Evolutionary conservation across 257 asterid species (phyloP).

Genomic region (Solanum pinnatisectum): DNA sequence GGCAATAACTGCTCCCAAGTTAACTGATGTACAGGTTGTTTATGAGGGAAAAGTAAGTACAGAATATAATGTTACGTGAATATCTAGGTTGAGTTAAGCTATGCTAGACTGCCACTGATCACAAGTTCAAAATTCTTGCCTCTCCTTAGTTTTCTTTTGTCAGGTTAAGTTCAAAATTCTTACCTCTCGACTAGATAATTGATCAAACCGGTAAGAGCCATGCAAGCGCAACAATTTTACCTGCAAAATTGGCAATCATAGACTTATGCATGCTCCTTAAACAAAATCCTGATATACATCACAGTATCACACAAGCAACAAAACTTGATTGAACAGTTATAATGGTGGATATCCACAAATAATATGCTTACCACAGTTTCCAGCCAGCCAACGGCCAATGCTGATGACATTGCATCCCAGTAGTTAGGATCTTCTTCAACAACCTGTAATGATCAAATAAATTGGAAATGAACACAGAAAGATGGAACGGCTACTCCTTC

Average conservation of each 20-base stretch:
- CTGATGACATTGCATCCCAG: conserved; percentile 86
- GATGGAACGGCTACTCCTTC: neutral
- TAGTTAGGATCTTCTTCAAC: conserved; percentile 82
- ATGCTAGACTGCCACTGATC: neutral
- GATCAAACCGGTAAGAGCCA: conserved; percentile 78
- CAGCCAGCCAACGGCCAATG: conserved; percentile 93
- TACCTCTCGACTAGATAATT: conserved; percentile 89
- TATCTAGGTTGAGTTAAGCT: neutral
- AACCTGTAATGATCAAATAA: conserved; percentile 31
- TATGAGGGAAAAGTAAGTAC: neutral
- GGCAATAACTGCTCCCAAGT: neutral
- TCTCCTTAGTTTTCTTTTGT: neutral
- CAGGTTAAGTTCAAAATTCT: neutral
- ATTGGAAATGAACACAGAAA: neutral
- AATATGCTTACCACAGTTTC: conserved; percentile 61
- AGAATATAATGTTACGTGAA: neutral
- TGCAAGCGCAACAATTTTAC: conserved; percentile 81
- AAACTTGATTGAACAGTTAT: neutral
- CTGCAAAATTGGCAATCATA: conserved; percentile 27
- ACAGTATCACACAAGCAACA: neutral
- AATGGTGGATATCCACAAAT: neutral
- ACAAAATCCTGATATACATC: neutral
- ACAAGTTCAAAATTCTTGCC: neutral
- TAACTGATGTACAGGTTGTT: neutral
- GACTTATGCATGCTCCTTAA: neutral